Conservation (phyloP, 2,329 filamentous ascomycete species). For the Lecanosticta acicola region DNA sequence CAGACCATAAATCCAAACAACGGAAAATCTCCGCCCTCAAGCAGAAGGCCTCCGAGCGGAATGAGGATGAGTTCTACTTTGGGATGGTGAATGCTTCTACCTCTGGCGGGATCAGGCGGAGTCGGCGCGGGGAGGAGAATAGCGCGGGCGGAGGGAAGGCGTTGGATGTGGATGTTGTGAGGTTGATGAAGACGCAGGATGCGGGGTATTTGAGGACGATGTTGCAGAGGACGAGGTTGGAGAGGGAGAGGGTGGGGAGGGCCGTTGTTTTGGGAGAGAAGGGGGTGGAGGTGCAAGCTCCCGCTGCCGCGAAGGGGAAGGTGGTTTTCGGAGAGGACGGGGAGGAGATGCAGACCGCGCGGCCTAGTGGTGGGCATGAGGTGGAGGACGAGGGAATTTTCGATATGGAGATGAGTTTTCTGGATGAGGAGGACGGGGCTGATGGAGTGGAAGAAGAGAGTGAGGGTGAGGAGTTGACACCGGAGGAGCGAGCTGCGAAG, state of each 20-base stretch:
- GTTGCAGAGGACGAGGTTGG: constrained; percentile 50
- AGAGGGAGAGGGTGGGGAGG: constrained; percentile 47
- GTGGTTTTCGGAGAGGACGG: constrained; percentile 37
- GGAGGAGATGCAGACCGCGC: constrained; percentile 6
- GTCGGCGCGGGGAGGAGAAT: constrained; percentile 42
- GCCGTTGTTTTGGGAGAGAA: constrained; percentile 31
- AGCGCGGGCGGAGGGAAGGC: constrained; percentile 30
- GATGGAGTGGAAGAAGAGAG: constrained; percentile 24
- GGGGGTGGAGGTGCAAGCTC: constrained; percentile 36
- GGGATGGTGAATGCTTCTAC: constrained; percentile 54
- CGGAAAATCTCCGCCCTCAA: constrained; percentile 53
- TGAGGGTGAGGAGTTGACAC: constrained; percentile 27
- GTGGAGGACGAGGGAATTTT: constrained; percentile 15
- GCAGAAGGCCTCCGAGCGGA: constrained; percentile 55
- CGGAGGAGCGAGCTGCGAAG: constrained; percentile 43
- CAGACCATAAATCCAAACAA: constrained; percentile 59
- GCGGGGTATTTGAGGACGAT: constrained; percentile 56
- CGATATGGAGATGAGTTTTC: constrained; percentile 18
- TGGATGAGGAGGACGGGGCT: constrained; percentile 22
- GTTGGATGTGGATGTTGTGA: constrained; percentile 53
- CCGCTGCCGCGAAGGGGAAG: too few relatives aligned
- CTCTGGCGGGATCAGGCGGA: constrained; percentile 42
- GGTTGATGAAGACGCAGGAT: constrained; percentile 62
- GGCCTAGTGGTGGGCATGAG: background rate
- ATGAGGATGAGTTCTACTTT: constrained; percentile 63